A percentile compares a stretch with the other conserved stretches of the same genome.
Conservation (phyloP, 805 yeast genomes). For the Saturnispora halmiae region DNA sequence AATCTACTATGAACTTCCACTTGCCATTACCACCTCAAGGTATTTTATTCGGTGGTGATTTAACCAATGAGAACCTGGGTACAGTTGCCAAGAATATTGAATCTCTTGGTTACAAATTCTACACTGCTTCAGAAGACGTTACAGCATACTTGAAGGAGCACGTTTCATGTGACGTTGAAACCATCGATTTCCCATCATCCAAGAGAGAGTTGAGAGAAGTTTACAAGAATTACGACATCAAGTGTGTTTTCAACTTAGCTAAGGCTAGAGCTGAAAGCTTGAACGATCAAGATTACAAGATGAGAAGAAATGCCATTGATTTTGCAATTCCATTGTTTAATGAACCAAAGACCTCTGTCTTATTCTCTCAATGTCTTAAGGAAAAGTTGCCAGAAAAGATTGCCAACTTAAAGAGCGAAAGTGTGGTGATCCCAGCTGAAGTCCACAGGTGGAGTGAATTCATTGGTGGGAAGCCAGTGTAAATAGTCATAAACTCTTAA, state of each 20-base stretch:
- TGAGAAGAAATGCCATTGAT: constrained; percentile 99
- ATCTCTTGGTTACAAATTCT: constrained; percentile 72
- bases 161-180: constrained; percentile 41
- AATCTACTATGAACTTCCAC: constrained; percentile 94
- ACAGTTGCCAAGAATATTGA: constrained; percentile 61
- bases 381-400: constrained; percentile 53
- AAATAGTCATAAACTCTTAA: constrained; percentile 12
- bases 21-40: constrained; percentile 89
- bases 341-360: constrained; percentile 86
- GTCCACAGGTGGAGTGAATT: constrained; percentile 96
- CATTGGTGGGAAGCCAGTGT: constrained; percentile 86
- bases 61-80: constrained; percentile 60
- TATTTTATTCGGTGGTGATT: constrained; percentile 89
- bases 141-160: constrained; percentile 54
- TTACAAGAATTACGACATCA: constrained; percentile 77
- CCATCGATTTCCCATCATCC: constrained; percentile 84
- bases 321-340: constrained; percentile 94
- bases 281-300: constrained; percentile 84
- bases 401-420: constrained; percentile 33
- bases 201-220: constrained; percentile 90
- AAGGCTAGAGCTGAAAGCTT: constrained; percentile 77
- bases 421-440: constrained; percentile 65
- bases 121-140: constrained; percentile 66
- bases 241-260: constrained; percentile 89
- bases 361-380: constrained; percentile 78